Conservation (phyloP, 345 rosid species). For the Camelina laxa region DNA sequence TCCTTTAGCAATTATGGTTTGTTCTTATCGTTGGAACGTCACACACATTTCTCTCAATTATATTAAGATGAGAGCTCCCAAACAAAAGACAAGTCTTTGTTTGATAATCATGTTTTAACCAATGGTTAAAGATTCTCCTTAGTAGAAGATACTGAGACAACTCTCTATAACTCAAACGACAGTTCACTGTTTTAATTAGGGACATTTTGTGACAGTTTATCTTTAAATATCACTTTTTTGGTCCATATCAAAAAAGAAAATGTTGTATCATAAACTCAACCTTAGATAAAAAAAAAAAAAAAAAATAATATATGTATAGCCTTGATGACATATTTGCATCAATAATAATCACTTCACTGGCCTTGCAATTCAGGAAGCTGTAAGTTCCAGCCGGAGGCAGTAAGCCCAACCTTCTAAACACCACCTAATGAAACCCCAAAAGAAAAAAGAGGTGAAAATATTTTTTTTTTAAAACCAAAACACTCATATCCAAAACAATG, state of each 20-base stretch:
- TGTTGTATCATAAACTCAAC: neutral
- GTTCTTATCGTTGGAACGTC: slow-evolving; percentile 20
- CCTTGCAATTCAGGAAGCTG: too few species aligned
- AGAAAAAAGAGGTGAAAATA: too few species aligned
- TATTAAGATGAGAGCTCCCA: slow-evolving; percentile 14
- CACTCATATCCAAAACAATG: too few species aligned
- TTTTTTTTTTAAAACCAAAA: too few species aligned
- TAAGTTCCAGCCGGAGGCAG: too few species aligned
- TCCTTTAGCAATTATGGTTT: slow-evolving; percentile 5
- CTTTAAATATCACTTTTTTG: neutral
- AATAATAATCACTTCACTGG: too few species aligned
- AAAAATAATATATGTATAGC: too few species aligned
- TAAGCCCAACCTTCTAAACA: too few species aligned
- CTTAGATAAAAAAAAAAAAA: neutral
- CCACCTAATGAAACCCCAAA: too few species aligned
- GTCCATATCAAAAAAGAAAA: neutral
- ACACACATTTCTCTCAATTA: neutral
- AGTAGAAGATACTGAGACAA: slow-evolving; percentile 22
- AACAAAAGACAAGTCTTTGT: slow-evolving; percentile 18
- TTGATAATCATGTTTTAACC: slow-evolving; percentile 21
- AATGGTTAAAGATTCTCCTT: neutral
- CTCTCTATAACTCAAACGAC: neutral
- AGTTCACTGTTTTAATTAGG: neutral
- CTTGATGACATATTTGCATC: too few species aligned
- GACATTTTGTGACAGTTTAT: neutral